These are phyloP conservation scores for Saturnispora galanensis DNA, from an alignment of 805 yeast species.

Conservation along the genomic window DNA sequence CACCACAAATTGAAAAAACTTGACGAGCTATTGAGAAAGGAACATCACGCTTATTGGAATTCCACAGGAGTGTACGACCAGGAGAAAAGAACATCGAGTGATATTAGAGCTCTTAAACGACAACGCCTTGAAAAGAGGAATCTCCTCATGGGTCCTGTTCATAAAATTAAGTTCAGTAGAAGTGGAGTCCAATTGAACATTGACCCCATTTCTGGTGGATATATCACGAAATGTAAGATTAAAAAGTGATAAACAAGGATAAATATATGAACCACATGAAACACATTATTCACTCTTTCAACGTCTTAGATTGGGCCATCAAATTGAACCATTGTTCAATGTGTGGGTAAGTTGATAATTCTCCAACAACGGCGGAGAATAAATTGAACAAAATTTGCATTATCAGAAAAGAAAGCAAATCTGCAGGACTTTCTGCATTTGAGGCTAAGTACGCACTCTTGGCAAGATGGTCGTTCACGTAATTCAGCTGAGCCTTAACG, in stretches of 20 bases:
- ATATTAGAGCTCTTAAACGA: not conserved
- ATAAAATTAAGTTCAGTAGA: conserved; percentile 27
- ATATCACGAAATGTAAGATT: conserved; percentile 7
- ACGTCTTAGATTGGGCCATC: not conserved
- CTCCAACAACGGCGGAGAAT: not conserved
- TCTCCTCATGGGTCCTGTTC: conserved; percentile 27
- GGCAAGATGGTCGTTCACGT: conserved; percentile 4
- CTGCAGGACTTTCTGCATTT: conserved; percentile 4
- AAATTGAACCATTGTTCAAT: conserved; percentile 32
- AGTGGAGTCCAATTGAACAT: conserved; percentile 31
- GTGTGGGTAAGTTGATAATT: conserved; percentile 27
- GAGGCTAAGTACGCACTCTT: conserved; percentile 1
- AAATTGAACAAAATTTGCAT: not conserved
- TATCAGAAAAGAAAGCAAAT: not conserved
- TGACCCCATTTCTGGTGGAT: conserved; percentile 29
- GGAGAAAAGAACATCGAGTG: conserved; percentile 1
- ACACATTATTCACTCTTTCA: no score
- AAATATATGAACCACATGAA: no score
- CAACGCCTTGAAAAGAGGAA: conserved; percentile 13
- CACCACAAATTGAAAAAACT: conserved; percentile 31
- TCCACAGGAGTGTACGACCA: conserved; percentile 1
- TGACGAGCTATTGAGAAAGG: conserved; percentile 23
- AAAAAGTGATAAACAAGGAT: not conserved
- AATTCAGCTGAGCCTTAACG: not conserved
- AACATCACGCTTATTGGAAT: not conserved